phyloP scores from a whole-genome alignment of 2,329 filamentous ascomycete genomes.

The Penicillium decumbens region DNA sequence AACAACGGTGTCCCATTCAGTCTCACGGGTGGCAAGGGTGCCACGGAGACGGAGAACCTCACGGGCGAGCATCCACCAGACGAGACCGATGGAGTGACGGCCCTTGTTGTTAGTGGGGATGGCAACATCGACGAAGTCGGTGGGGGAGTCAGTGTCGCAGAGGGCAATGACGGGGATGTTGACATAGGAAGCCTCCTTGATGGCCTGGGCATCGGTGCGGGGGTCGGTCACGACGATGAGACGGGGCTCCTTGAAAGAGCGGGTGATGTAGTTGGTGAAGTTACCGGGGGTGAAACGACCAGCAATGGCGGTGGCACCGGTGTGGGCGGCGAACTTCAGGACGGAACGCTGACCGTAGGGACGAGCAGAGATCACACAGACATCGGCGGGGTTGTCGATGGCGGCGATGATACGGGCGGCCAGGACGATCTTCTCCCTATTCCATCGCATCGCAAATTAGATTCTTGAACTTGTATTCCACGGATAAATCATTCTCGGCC shows the following conservation, averaged over 20 bases:
- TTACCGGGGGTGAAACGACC: constrained; percentile 99
- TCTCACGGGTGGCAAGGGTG: constrained; percentile 91
- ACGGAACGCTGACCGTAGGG: constrained; percentile 99
- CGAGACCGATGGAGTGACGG: constrained; percentile 94
- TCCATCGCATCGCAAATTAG: constrained; percentile 21
- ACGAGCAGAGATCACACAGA: constrained; percentile 98
- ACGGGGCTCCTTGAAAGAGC: constrained; percentile 99
- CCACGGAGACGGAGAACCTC: constrained; percentile 98
- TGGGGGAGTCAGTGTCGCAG: constrained; percentile 98
- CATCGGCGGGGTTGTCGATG: constrained; percentile 98
- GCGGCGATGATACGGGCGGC: constrained; percentile 98
- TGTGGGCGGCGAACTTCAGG: constrained; percentile 99
- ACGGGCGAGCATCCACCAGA: constrained; percentile 99
- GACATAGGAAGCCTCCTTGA: constrained; percentile 99
- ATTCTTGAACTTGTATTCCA: constrained; percentile 1
- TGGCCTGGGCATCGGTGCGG: constrained; percentile 98
- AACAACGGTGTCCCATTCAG: constrained; percentile 98
- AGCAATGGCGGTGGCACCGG: constrained; percentile 93
- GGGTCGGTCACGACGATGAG: constrained; percentile 99
- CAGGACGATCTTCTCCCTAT: constrained; percentile 98
- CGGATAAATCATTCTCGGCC: neutral
- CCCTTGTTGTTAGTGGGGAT: constrained; percentile 99
- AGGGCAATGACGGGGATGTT: constrained; percentile 99
- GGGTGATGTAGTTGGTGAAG: constrained; percentile 99
- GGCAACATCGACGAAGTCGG: constrained; percentile 98